Evolutionary conservation across 768 basidiomycete genomes (phyloP).

Genomic region (Tylopilus sp.): DNA sequence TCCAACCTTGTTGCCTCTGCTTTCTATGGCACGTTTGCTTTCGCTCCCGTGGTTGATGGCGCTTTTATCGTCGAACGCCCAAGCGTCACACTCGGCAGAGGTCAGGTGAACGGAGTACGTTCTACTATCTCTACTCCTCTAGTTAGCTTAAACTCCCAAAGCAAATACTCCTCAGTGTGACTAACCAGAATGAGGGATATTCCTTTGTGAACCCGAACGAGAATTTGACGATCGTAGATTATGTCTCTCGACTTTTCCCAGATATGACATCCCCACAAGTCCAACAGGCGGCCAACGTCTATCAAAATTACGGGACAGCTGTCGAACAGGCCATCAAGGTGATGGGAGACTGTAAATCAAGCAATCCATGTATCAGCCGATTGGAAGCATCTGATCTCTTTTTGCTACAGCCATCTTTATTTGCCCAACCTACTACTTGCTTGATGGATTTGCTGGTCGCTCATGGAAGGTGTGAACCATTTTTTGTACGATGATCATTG

Average conservation of each 20-base stretch:
- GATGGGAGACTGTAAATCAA: constrained; percentile 5
- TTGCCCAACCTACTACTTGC: constrained; percentile 5
- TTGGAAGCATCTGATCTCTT: neutral
- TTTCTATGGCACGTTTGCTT: constrained; percentile 6
- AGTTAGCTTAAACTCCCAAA: constrained; percentile 13
- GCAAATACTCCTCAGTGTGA: constrained; percentile 16
- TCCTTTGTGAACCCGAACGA: constrained; percentile 23
- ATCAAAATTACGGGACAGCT: constrained; percentile 31
- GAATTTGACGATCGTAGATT: constrained; percentile 20
- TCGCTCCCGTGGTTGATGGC: constrained; percentile 9
- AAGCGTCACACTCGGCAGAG: neutral
- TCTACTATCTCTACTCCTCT: neutral
- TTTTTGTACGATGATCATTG: neutral
- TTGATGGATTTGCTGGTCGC: neutral
- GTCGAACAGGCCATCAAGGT: constrained; percentile 30
- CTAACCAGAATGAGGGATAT: constrained; percentile 27
- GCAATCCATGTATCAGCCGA: neutral
- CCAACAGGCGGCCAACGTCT: constrained; percentile 24
- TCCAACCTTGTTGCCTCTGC: constrained; percentile 25
- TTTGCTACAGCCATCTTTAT: constrained; percentile 2
- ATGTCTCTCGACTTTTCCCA: constrained; percentile 39
- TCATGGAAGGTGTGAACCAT: constrained; percentile 14
- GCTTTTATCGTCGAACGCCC: constrained; percentile 5
- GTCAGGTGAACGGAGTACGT: constrained; percentile 8
- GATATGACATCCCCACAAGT: constrained; percentile 28